Percentiles rank a stretch among this genome's conserved stretches.
phyloP scores from a whole-genome alignment of 768 basidiomycete species.

The Boletus rex-veris region DNA sequence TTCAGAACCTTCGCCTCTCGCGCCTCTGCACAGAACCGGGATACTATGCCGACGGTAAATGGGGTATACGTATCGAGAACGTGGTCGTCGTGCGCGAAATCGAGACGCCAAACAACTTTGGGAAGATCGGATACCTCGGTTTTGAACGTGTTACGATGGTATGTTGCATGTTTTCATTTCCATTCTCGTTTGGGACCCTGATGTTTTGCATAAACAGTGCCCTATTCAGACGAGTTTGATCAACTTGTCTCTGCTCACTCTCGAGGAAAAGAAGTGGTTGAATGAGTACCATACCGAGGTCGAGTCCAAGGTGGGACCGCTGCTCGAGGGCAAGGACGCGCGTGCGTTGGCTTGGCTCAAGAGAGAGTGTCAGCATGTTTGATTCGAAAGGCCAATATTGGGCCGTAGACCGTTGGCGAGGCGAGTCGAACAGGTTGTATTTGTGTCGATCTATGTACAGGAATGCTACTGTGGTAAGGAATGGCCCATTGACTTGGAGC shows the following conservation, averaged over 20 bases:
- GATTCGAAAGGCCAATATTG: background rate
- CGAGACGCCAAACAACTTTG: conserved; percentile 76
- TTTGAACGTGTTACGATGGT: conserved; percentile 91
- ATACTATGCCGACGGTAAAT: conserved; percentile 86
- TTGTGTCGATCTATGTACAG: background rate
- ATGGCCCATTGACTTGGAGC: too few species aligned
- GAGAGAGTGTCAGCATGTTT: conserved; percentile 17
- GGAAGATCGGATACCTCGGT: conserved; percentile 73
- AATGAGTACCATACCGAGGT: conserved; percentile 80
- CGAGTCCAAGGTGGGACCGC: conserved; percentile 47
- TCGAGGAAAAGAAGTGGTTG: conserved; percentile 76
- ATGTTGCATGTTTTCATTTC: conserved; percentile 20
- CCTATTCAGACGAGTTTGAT: conserved; percentile 88
- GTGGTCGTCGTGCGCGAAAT: conserved; percentile 74
- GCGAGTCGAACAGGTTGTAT: background rate
- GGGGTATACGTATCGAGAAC: conserved; percentile 92
- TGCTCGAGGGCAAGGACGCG: conserved; percentile 44
- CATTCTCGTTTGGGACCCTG: background rate
- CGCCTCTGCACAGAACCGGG: conserved; percentile 62
- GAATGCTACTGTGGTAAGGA: background rate
- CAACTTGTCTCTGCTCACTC: conserved; percentile 56
- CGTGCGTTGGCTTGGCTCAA: conserved; percentile 26
- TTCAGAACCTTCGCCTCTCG: background rate
- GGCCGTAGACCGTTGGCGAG: background rate
- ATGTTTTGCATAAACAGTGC: conserved; percentile 37